Conservation (phyloP, 345 rosid species). For the Ceriops zippeliana region DNA sequence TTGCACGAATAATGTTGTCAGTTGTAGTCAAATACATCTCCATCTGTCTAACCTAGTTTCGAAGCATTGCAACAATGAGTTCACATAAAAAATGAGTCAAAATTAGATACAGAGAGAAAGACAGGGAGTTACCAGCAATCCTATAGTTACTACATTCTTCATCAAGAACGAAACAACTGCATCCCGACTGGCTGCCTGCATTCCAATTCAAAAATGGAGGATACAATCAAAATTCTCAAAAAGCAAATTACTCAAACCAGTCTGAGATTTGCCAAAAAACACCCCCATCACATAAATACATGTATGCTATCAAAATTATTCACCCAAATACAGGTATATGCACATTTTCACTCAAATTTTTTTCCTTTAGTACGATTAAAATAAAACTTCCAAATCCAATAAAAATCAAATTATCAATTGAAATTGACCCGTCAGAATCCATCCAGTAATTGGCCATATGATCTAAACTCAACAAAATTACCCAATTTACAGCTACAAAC, state of each 20-base stretch:
- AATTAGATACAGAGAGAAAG: background rate
- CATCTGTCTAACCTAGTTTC: slow-evolving; percentile 72
- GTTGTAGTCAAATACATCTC: slow-evolving; percentile 75
- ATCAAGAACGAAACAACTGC: slow-evolving; percentile 49
- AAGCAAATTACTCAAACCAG: background rate
- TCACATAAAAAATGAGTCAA: background rate
- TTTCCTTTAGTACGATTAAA: no score
- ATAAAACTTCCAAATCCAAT: no score
- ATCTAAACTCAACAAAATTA: no score
- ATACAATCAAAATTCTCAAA: background rate
- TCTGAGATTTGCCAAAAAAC: background rate
- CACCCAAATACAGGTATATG: no score
- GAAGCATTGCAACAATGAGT: background rate
- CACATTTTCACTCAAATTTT: no score
- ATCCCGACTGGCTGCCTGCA: slow-evolving; percentile 64
- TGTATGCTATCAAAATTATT: no score
- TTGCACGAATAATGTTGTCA: slow-evolving; percentile 60
- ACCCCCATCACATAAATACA: no score
- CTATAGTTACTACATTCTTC: slow-evolving; percentile 46
- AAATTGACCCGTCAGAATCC: no score
- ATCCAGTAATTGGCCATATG: no score
- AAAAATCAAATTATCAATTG: no score
- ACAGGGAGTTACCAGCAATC: slow-evolving; percentile 45
- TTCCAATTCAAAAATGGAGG: background rate
- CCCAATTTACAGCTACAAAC: no score